Evolutionary conservation across 495 filamentous ascomycete species (phyloP), one percentile per base, ranked within the genome.

Genomic region (Talaromyces ruber): DNA sequence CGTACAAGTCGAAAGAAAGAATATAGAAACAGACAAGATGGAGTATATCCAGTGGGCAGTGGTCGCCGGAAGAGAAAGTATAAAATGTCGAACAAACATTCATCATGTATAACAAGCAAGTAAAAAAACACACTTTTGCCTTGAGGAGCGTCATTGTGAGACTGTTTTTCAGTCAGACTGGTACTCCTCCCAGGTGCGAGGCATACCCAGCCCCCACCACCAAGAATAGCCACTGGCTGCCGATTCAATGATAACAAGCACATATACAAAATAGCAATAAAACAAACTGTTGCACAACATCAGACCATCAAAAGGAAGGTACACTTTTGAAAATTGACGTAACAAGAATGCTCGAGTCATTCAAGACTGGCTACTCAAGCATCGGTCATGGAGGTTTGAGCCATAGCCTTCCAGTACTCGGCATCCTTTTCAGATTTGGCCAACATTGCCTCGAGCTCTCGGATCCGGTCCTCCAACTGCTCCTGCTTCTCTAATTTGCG

Each of bases 401-500:
- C 86, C 62, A 83, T 58, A 29, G 69, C 72, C 69, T 83, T 84
- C 81, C 84, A 88, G 63, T 85, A 82, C 66, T 85, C 81, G 63
- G 81, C 83, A 69, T 78, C 79, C 62, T 81, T 71, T 58, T 82
- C 72, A 24, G 81, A 70, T 57, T 85, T 73, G 12, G 68, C 67
- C 9, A 73, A 65, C 32, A 57, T 69, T 22, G 73, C 73, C 69
- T 83, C 71, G 3, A 86, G 68, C 55, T 80, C 72, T 45, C 68
- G 74, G 60, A 86, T 84, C 55, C 76, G 72, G 6, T 63, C 67
- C 68, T 86, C 81, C 63, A 95, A 77, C 43, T 80, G 81, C 8
- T 87, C 82, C 60, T 90, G 79, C 58, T 85, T 84, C 66, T 86
- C 78, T 7, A 90, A 78, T 75, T 94, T 93, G 65, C 90, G 87